phyloP scores from a whole-genome alignment of 257 asterid genomes.

The Anisodus tanguticus region DNA sequence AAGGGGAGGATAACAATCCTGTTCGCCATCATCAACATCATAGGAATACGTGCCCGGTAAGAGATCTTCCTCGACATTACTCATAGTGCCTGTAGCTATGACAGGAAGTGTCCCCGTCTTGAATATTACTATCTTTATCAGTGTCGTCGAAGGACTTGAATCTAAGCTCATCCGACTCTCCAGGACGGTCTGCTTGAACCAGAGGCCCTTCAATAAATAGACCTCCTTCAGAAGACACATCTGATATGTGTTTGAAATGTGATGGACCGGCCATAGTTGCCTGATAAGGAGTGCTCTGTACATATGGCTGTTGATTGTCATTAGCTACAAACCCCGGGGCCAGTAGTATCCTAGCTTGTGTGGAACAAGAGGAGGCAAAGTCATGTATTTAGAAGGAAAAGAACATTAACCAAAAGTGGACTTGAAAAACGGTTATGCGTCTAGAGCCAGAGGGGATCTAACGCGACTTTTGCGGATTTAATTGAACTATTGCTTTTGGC shows the following conservation, averaged over 20 bases:
- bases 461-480: neutral
- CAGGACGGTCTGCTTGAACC: constrained; percentile 40
- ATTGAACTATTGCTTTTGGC: neutral
- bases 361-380: constrained; percentile 10
- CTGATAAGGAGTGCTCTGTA: constrained; percentile 44
- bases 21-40: constrained; percentile 63
- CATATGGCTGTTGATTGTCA: constrained; percentile 44
- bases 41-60: constrained; percentile 53
- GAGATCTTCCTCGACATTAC: constrained; percentile 77
- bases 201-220: constrained; percentile 38
- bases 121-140: constrained; percentile 65
- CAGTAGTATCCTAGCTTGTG: constrained; percentile 90
- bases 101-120: constrained; percentile 78
- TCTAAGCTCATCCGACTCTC: constrained; percentile 43
- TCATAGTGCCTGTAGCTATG: constrained; percentile 81
- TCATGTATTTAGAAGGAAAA: neutral
- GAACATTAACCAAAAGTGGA: neutral
- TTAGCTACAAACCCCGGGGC: constrained; percentile 59
- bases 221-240: constrained; percentile 32
- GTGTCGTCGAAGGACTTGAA: constrained; percentile 43
- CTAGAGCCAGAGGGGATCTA: neutral
- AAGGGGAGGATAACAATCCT: constrained; percentile 63
- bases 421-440: neutral
- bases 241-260: constrained; percentile 40
- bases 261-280: constrained; percentile 39